Base-by-base conservation (phyloP, 2,329 filamentous ascomycete genomes). In the Calonectria multiphialidica region DNA sequence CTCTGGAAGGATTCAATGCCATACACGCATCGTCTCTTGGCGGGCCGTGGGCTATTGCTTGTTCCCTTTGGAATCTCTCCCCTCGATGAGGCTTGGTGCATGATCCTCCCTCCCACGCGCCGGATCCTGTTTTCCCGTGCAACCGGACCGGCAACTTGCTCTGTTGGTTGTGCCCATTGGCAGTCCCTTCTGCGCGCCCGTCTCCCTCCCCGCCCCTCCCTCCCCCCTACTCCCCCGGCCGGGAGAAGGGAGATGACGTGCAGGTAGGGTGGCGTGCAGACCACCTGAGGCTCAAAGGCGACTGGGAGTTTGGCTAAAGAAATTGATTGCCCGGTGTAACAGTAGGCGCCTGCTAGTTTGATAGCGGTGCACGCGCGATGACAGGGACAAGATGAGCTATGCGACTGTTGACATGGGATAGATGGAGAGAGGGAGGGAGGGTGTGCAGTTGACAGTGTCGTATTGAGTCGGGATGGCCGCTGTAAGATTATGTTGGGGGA, bases 231-330 rank as follows among this genome's bases (percentile, higher is more conserved):
- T 8, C 28, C 25, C 16, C 49, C 33, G 18, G 1, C 30, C 15
- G 53, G 21, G 16, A 40, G 33, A 57, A 30, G n/a, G 33, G 53
- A 40, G 33, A 25, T 40, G 53, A 59, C 53, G 53, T 57, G 53
- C 21, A 59, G 53, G 13, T 37, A 53, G 35, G 35, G 21, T 37
- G 53, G 35, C 35, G 53, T 40, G 53, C 30, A 40, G 33, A 33
- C 16, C 28, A 8, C 28, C 44, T 47, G 44, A 23, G 44, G n/a
- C 44, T 18, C 44, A 18, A 47, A 40, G 33, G 53, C n/a, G 53
- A 59, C 35, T 59, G 53, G 53, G 53, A 59, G 53, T 59, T 59
- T 59, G 53, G 35, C 23, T 59, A 59, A 40, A 33, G 40, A 59
- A 13, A 59, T 59, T 59, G 16, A 59, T 59, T 59, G 53, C 53